phyloP scores from a whole-genome alignment of 208 protist species.

The Leishmania tarentolae region DNA sequence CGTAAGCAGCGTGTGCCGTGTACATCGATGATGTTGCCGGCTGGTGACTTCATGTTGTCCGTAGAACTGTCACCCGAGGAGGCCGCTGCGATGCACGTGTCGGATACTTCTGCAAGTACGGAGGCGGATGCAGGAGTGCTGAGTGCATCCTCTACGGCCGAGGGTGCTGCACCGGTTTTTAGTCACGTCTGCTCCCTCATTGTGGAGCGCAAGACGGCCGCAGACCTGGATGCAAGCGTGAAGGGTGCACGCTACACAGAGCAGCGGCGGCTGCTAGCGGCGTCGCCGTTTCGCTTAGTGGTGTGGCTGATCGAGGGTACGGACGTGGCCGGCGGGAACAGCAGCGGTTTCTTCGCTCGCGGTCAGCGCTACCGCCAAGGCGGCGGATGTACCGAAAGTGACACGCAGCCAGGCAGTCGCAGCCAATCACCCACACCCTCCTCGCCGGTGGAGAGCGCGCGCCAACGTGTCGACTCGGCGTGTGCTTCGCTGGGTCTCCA shows the following conservation, averaged over 20 bases:
- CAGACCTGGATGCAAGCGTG: constrained; percentile 74
- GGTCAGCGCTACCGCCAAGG: neutral
- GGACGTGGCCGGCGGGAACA: constrained; percentile 9
- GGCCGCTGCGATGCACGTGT: neutral
- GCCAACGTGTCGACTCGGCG: constrained; percentile 43
- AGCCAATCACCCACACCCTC: constrained; percentile 8
- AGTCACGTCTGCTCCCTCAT: constrained; percentile 52
- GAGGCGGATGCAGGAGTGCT: neutral
- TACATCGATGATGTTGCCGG: constrained; percentile 54
- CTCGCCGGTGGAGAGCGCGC: constrained; percentile 17
- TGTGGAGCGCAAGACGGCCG: constrained; percentile 82
- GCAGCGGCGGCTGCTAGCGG: constrained; percentile 66
- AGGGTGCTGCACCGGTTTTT: constrained; percentile 4
- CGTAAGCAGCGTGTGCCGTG: constrained; percentile 40
- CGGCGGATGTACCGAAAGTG: neutral
- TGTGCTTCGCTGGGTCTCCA: constrained; percentile 43
- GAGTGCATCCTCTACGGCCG: neutral
- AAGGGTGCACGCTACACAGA: constrained; percentile 64
- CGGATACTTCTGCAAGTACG: neutral
- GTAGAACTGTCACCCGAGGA: constrained; percentile 25
- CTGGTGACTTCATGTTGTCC: constrained; percentile 73
- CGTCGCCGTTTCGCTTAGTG: constrained; percentile 52
- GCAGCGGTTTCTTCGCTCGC: neutral
- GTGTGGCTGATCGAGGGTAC: constrained; percentile 80
- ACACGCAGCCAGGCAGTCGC: neutral